These are phyloP conservation scores for Calendula officinalis DNA, from an alignment of 129 eudicot genomes.

Conservation along the genomic window DNA sequence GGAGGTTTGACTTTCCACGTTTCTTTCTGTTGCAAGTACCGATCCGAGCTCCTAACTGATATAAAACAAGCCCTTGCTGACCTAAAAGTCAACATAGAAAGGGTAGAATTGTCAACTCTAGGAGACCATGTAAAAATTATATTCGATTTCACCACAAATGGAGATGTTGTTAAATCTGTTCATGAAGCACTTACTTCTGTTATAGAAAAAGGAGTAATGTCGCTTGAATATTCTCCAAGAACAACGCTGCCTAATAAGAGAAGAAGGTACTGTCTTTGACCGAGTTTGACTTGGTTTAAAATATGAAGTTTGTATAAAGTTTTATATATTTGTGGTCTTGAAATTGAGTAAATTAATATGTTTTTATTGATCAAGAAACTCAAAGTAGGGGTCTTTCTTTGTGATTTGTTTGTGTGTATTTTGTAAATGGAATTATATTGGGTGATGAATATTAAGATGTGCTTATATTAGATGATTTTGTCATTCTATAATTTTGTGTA, in stretches of 20 bases:
- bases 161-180: slow-evolving; percentile 36
- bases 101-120: slow-evolving; percentile 55
- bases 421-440: slow-evolving; percentile 7
- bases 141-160: slow-evolving; percentile 36
- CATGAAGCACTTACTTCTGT: slow-evolving; percentile 41
- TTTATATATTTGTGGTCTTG: slow-evolving; percentile 14
- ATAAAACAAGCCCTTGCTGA: slow-evolving; percentile 38
- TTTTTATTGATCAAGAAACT: slow-evolving; percentile 10
- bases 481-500: too few species aligned
- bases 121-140: slow-evolving; percentile 51
- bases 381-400: slow-evolving; percentile 12
- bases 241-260: slow-evolving; percentile 49
- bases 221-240: slow-evolving; percentile 49
- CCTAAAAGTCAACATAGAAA: slow-evolving; percentile 43
- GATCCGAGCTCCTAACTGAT: slow-evolving; percentile 52
- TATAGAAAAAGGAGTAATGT: slow-evolving; percentile 47
- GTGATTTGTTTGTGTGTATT: slow-evolving; percentile 15
- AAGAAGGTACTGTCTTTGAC: slow-evolving; percentile 46
- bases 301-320: slow-evolving; percentile 19
- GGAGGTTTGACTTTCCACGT: slow-evolving; percentile 40
- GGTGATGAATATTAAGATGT: background rate
- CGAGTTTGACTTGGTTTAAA: slow-evolving; percentile 11
- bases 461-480: background rate
- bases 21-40: slow-evolving; percentile 59
- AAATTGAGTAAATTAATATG: slow-evolving; percentile 13